Evolutionary conservation across 139 green algal genomes (phyloP), one percentile per base, ranked within the genome.

Genomic region (Diplosphaera chodatii): DNA sequence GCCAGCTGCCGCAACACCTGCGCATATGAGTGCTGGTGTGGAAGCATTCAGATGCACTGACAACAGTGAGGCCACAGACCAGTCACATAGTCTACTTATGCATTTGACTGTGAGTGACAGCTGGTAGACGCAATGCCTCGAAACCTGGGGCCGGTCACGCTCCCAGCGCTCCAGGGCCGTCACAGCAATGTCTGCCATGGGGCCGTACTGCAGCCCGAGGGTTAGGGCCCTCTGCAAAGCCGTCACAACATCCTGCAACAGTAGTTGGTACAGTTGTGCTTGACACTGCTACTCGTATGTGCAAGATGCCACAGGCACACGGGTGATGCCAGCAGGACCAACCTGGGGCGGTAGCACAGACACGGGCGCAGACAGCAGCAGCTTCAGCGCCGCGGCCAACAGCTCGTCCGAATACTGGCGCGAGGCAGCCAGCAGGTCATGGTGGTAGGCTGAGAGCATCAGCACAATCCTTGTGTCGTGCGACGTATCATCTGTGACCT

Each of bases 371-470:
- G 73, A 69, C 34, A 78, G 40, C 41, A 78, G 37, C 3, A 78
- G 68, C 27, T 71, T 15, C 30, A 78, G 68, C 22, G 34, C 68
- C 6, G 74, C 68, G 4, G 34, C 62, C 68, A 78, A 63, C 23
- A 78, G 68, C 40, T 78, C 74, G 30, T 78, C 74, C 15, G 33
- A 71, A 63, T 74, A 78, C 3, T 30, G 40, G 20, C 63, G 62
- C 32, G 28, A 48, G 23, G 68, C 68, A n/a, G 67, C 56, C 10
- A 55, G n/a, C 40, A 74, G 59, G 18, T 65, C 68, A 22, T n/a
- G 40, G 31, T 71, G 31, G 16, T 32, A 74, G 37, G 13, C 13
- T 8, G 37, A 48, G 10, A 48, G 37, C 37, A 48, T 21, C 13
- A 13, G 10, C 37, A 13, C 37, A 48, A 48, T 48, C 37, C 8